Evolutionary conservation across 1,139 yeast species (phyloP), one percentile per base, ranked within the genome.

Genomic region (Geotrichum carabidarum): DNA sequence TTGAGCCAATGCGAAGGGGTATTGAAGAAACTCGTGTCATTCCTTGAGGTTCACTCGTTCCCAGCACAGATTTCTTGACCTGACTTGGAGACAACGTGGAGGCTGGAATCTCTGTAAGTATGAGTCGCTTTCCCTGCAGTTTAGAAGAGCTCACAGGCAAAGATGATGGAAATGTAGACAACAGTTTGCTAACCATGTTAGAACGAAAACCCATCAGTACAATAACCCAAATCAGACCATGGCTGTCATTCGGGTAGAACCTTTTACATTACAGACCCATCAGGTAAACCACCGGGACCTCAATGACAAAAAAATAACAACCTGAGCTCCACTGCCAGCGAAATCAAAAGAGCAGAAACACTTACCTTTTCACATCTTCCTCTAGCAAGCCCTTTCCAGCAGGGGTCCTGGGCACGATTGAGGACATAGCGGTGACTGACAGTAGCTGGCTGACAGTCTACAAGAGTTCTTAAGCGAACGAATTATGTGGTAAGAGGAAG

Each of bases 341-440:
- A 5, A 22, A 22, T 22, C 27, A 22, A 22, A 22, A 22, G 4
- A 22, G 27, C 27, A 22, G 5, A 22, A 3, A 22, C 11, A 45
- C 49, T 5, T 34, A 45, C 49, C 35, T 36, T 30, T 45, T 45
- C 34, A 45, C 40, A 37, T 45, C 41, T 18, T 45, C 49, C 17
- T 45, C 49, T 9, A 45, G 42, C 32, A 45, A 22, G 17, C 42
- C 41, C 49, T 45, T 45, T 27, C 44, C 44, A 9, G 49, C 18
- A 36, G 49, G 41, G 15, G 49, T 35, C 22, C 49, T 36, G 34
- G 49, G 42, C 32, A 36, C 30, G n/a, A 45, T 36, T 34, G 49
- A 45, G 17, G 38, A 44, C 48, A 44, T 44, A 11, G 48, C 30
- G 14, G 30, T 40, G 40, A 27, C 48, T 15, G 17, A n/a, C 22